phyloP scores from a whole-genome alignment of 148 eudicot species.

The Pouteria glomerata region DNA sequence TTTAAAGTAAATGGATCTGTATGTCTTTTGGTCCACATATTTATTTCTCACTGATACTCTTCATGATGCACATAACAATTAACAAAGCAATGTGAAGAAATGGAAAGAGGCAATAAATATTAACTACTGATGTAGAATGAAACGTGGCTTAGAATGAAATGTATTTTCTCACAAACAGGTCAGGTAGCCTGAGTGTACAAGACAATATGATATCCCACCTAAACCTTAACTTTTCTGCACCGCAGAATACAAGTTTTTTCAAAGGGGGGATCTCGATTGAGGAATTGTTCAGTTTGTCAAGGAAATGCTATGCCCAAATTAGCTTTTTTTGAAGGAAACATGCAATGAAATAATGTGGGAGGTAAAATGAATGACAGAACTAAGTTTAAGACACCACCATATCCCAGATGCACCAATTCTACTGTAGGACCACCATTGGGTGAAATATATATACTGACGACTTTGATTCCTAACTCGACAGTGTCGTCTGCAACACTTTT shows the following conservation, averaged over 20 bases:
- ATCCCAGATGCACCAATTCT: background rate
- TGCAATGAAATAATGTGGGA: background rate
- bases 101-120: background rate
- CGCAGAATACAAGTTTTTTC: background rate
- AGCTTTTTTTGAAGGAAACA: background rate
- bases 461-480: background rate
- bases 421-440: no score
- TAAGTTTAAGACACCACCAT: background rate
- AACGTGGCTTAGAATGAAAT: background rate
- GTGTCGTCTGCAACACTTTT: background rate
- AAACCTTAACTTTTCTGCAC: background rate
- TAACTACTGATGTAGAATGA: no score
- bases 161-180: background rate
- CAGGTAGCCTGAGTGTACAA: background rate
- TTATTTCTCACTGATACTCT: background rate
- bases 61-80: no score
- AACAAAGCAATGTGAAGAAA: background rate
- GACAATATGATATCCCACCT: constrained; percentile 10
- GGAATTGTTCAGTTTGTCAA: background rate
- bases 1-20: background rate
- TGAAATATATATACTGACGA: no score
- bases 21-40: no score
- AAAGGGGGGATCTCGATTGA: background rate
- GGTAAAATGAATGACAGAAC: background rate
- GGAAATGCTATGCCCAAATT: background rate